These are phyloP conservation scores for Begonia peltatifolia DNA, from an alignment of 306 rosid species.

Conservation along the genomic window DNA sequence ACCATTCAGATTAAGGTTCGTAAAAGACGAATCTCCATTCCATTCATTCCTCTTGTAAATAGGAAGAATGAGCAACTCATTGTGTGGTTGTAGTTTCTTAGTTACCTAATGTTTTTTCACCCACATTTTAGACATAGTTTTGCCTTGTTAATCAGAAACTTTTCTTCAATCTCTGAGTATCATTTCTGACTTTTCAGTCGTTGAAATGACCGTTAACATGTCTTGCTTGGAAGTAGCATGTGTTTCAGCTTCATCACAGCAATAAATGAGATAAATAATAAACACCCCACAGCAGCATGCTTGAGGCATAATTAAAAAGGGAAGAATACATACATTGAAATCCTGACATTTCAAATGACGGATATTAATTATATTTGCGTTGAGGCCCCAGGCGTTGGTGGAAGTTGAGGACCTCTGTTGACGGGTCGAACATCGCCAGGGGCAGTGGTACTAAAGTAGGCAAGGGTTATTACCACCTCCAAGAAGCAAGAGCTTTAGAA, in stretches of 20 bases:
- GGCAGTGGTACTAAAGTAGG: slow-evolving; percentile 71
- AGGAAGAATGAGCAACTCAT: slow-evolving; percentile 21
- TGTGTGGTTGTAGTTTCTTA: neutral
- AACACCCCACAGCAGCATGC: no score
- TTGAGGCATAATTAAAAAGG: neutral
- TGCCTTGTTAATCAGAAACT: no score
- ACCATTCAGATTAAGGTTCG: neutral
- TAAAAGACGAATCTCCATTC: slow-evolving; percentile 16
- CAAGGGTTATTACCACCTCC: slow-evolving; percentile 82
- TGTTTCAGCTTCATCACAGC: no score
- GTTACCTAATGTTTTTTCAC: no score
- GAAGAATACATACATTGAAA: slow-evolving; percentile 13
- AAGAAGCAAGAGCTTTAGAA: slow-evolving; percentile 79
- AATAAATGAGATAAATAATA: no score
- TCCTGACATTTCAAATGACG: neutral
- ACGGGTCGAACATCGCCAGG: slow-evolving; percentile 68
- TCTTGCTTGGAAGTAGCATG: no score
- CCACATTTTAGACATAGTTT: no score
- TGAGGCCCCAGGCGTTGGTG: slow-evolving; percentile 89
- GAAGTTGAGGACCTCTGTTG: slow-evolving; percentile 54
- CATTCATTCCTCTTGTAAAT: slow-evolving; percentile 41
- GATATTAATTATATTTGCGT: slow-evolving; percentile 58
- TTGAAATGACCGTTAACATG: no score
- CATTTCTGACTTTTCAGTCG: no score
- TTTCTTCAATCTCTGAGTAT: no score